Evolutionary conservation across 805 yeast genomes (phyloP).

Genomic region (Kodamaea sagamina): DNA sequence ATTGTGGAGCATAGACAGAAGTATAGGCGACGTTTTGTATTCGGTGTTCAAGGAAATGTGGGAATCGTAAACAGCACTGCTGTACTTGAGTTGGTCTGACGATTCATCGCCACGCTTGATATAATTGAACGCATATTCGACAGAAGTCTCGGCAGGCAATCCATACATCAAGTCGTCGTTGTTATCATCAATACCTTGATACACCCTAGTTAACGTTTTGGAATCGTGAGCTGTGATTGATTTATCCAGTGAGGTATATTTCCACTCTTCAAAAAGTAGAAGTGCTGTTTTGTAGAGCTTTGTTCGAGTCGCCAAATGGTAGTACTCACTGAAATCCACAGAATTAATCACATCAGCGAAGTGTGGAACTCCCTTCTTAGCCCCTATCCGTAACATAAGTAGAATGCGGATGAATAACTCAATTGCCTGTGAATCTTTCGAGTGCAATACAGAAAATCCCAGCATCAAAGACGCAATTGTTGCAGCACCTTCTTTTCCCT

Average conservation of each 20-base stretch:
- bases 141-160: conserved; percentile 56
- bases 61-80: conserved; percentile 56
- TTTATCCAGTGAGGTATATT: conserved; percentile 4
- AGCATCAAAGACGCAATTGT: conserved; percentile 15
- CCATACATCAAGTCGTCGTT: conserved; percentile 60
- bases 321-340: conserved; percentile 31
- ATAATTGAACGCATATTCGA: conserved; percentile 49
- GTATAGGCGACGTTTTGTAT: conserved; percentile 2
- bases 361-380: conserved; percentile 25
- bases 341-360: conserved; percentile 31
- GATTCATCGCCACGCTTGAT: conserved; percentile 19
- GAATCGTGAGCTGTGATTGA: conserved; percentile 13
- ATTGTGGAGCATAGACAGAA: conserved; percentile 39
- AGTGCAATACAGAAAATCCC: conserved; percentile 13
- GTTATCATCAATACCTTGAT: conserved; percentile 55
- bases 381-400: conserved; percentile 43
- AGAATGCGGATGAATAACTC: conserved; percentile 24
- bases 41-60: neutral
- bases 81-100: conserved; percentile 49
- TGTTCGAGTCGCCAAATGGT: conserved; percentile 32
- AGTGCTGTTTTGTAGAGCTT: conserved; percentile 45
- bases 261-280: conserved; percentile 49
- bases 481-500: conserved; percentile 12
- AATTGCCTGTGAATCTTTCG: conserved; percentile 12
- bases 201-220: conserved; percentile 38